Percentiles rank a stretch among this genome's conserved stretches.
These are phyloP conservation scores for Populus hybrid DNA, from an alignment of 441 rosid species.

Conservation along the genomic window DNA sequence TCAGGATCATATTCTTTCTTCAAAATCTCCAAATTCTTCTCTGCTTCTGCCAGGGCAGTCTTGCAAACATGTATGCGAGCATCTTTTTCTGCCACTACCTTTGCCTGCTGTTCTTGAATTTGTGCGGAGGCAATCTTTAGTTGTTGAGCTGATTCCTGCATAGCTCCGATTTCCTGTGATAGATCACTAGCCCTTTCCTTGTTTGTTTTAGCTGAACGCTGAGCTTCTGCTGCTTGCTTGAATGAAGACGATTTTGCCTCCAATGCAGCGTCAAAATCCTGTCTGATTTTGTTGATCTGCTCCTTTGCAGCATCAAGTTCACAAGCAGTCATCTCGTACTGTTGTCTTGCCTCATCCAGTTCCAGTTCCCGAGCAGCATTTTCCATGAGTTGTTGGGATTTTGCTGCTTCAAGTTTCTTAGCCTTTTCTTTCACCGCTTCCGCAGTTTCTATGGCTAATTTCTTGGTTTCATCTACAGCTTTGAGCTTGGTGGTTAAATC, in stretches of 20 bases:
- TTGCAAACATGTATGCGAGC: constrained; percentile 34
- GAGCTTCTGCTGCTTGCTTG: constrained; percentile 69
- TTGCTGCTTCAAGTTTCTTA: constrained; percentile 55
- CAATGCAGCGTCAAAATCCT: constrained; percentile 64
- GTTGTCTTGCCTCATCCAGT: constrained; percentile 53
- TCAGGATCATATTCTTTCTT: constrained; percentile 52
- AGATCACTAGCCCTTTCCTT: constrained; percentile 45
- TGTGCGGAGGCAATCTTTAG: constrained; percentile 48
- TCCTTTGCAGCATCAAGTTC: constrained; percentile 66
- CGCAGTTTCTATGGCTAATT: constrained; percentile 47
- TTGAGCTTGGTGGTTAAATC: constrained; percentile 51
- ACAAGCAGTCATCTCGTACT: constrained; percentile 40
- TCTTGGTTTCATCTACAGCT: constrained; percentile 46
- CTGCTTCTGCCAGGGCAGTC: constrained; percentile 43
- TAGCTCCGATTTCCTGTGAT: constrained; percentile 48
- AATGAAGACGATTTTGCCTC: constrained; percentile 53
- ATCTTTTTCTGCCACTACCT: constrained; percentile 45
- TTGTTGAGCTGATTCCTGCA: constrained; percentile 56
- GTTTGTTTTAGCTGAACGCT: constrained; percentile 37
- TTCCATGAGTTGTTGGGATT: constrained; percentile 32
- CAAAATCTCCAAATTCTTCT: constrained; percentile 33
- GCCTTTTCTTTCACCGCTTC: constrained; percentile 49
- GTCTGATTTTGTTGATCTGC: constrained; percentile 60
- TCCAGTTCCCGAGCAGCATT: constrained; percentile 41
- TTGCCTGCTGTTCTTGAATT: constrained; percentile 39